Evolutionary conservation across 352 stramenopile species (phyloP).

Genomic region (Phytophthora cactorum): DNA sequence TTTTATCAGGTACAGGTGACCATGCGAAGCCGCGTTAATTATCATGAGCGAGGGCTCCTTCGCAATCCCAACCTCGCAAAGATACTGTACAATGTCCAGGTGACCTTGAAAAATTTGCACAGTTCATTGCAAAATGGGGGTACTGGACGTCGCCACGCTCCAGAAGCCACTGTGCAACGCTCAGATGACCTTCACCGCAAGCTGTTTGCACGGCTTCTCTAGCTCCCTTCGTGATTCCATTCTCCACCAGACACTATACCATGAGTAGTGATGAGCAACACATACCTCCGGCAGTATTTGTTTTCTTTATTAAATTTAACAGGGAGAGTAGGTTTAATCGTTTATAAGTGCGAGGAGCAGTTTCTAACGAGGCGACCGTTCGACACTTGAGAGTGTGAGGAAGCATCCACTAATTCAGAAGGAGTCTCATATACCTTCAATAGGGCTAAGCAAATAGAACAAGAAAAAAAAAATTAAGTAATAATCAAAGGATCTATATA

Average conservation of each 20-base stretch:
- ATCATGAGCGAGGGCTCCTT: constrained; percentile 7
- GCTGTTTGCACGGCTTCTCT: constrained; percentile 6
- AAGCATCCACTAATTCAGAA: too few relatives aligned
- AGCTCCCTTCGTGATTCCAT: constrained; percentile 5
- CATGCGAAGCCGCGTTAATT: constrained; percentile 5
- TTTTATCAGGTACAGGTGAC: constrained; percentile 17
- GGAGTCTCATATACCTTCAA: too few relatives aligned
- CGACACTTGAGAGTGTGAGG: too few relatives aligned
- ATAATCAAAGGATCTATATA: too few relatives aligned
- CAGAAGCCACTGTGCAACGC: constrained; percentile 13
- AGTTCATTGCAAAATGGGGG: constrained; percentile 13
- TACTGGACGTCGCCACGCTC: neutral
- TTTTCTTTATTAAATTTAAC: too few relatives aligned
- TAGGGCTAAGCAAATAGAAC: too few relatives aligned
- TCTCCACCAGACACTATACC: constrained; percentile 4
- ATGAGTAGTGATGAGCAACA: too few relatives aligned
- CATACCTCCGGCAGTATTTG: too few relatives aligned
- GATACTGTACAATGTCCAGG: constrained; percentile 19
- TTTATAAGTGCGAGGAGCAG: too few relatives aligned
- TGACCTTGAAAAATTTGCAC: constrained; percentile 4
- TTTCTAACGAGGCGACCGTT: too few relatives aligned
- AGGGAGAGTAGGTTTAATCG: too few relatives aligned
- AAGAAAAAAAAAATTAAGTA: too few relatives aligned
- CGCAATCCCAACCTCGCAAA: constrained; percentile 2
- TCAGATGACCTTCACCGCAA: constrained; percentile 6